Base-by-base conservation (phyloP, 371 early-diverging fungal species). In the Mortierella polycephala region DNA sequence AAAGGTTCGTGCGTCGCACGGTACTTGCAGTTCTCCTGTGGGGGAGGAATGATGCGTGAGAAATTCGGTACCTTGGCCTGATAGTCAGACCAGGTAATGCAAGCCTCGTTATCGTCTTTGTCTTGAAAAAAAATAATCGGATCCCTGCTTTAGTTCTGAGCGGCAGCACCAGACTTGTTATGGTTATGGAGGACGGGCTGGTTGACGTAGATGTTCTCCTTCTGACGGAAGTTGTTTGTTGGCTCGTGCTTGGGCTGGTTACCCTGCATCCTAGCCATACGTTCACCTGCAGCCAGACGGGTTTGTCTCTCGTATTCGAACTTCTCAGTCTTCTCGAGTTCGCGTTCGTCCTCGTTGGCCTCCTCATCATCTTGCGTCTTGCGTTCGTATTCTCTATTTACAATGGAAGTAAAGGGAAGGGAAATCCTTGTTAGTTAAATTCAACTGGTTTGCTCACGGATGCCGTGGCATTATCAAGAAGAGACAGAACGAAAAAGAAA, bases 181-280 rank as follows among this genome's bases (percentile, higher is more conserved):
- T 79, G 80, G 53, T 37, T 69, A 57, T 79, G 80, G 52, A 64
- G 80, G 59, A 73, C 67, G 39, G 80, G 80, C 57, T 79, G 80
- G 14, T 39, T 11, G 42, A 79, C 64, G 0, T 54, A 50, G 47
- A 73, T 73, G 64, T 79, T 79, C 63, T 79, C 67, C 53, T 69
- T 68, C 30, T 79, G 80, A 8, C 74, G 73, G 57, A 66, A 73
- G 60, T 56, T 64, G 74, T 67, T 67, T 12, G 11, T 47, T 23
- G 55, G 16, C 57, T 79, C 70, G 39, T 72, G 53, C 69, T 73
- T 79, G 66, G 80, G 80, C 12, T 79, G 80, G 65, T 79, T 73
- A 57, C 62, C 56, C 23, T 79, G 65, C 59, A 69, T 69, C 64
- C 52, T 57, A 40, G 80, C 73, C 12, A 65, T 73, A 30, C 80